Evolutionary conservation across 2,329 filamentous ascomycete genomes (phyloP), one percentile per base, ranked within the genome.

Genomic region (Neonectria ditissima): DNA sequence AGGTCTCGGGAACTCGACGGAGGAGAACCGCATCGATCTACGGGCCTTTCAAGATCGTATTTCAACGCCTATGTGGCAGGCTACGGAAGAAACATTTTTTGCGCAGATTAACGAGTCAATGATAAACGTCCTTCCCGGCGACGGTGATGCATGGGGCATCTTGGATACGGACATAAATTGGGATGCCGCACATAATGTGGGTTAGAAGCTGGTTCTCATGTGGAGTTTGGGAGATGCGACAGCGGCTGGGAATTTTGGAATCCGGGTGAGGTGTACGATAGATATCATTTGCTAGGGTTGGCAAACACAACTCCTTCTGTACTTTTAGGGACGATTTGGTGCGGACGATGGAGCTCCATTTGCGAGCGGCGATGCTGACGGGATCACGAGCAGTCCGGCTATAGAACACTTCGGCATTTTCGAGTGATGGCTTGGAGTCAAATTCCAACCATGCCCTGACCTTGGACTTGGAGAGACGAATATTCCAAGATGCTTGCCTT

Each of bases 21-120:
- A 79, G 56, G 78, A 80, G 58, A 79, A 79, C 39, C 69, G 74
- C 18, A 66, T 79, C 22, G 76, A 79, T 37, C 55, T 79, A 28
- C 69, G 77, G 26, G 63, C 72, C 6, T 75, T 79, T 11, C 77
- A 78, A 56, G 77, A 73, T 5, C 75, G 76, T 5, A 69, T 75
- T 5, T 48, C 68, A 14, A 72, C 71, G 16, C 75, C 76, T 1
- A 55, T 75, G 24, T 80, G 77, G 77, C 71, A 73, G 32, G 57
- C 67, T 6, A 72, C 74, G 6, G 77, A 78, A 34, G 73, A 77
- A 20, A 66, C 70, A 0, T 60, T 79, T 7, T 74, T 76, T 30
- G 69, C 69, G 14, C 73, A 77, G 28, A 69, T 75, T 24, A 66
- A 70, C n/a, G 68, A 74, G 48, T 59, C 73, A 10, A 68, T 76